Evolutionary conservation across 345 rosid species (phyloP).

Genomic region (Citrus australasica): DNA sequence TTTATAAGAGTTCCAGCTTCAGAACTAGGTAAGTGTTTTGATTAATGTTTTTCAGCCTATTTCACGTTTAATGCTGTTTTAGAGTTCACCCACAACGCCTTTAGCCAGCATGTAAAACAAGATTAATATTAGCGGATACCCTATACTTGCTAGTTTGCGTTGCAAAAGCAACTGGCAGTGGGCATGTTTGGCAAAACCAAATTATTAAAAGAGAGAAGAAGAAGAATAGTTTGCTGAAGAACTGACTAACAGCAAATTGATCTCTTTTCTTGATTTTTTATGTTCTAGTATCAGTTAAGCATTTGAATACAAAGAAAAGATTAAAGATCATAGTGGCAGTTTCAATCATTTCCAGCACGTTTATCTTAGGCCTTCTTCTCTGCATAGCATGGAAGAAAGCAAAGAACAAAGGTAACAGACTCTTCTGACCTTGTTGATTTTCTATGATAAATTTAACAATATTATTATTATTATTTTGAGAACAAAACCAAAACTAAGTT

Average conservation of each 20-base stretch:
- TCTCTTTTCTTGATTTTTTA: background rate
- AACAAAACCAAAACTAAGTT: background rate
- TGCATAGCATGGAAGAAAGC: constrained; percentile 1
- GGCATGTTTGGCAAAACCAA: background rate
- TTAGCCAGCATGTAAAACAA: background rate
- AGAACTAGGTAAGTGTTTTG: constrained; percentile 19
- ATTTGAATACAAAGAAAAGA: background rate
- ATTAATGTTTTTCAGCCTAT: background rate
- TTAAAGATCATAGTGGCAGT: background rate
- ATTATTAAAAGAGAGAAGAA: too few species aligned
- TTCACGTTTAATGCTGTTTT: background rate
- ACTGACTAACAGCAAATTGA: background rate
- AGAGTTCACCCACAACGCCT: background rate
- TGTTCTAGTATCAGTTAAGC: background rate
- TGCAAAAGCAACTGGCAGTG: background rate
- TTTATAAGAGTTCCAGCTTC: constrained; percentile 24
- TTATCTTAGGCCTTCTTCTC: background rate
- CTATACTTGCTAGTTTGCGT: too few species aligned
- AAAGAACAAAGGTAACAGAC: background rate
- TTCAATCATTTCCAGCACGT: background rate
- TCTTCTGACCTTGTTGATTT: background rate
- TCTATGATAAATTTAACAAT: background rate
- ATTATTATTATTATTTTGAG: too few species aligned
- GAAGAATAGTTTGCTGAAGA: background rate
- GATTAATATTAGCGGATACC: background rate